A percentile compares a stretch with the other conserved stretches of the same genome.
Evolutionary conservation across 2,329 filamentous ascomycete species (phyloP).

Genomic region (Emydomyces testavorans): DNA sequence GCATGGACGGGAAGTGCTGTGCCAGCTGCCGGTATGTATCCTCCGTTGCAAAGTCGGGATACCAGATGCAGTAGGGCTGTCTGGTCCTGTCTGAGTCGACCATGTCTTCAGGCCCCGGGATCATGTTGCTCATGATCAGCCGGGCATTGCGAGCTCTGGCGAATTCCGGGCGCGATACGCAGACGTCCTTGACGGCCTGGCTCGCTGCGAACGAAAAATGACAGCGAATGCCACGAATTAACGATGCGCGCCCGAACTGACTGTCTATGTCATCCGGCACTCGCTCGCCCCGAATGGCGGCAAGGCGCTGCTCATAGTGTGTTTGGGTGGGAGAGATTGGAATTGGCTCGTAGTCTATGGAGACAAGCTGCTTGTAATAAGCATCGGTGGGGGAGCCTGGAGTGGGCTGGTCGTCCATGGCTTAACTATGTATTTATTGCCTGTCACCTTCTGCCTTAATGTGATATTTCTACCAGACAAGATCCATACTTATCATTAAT

Average conservation of each 20-base stretch:
- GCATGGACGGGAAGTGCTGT: constrained; percentile 24
- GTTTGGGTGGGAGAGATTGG: too few species aligned
- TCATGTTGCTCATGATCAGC: constrained; percentile 4
- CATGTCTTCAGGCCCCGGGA: constrained; percentile 2
- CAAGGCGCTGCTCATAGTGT: neutral
- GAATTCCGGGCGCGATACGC: neutral
- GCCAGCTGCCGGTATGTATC: constrained; percentile 30
- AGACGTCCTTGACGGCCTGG: neutral
- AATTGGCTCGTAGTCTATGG: too few species aligned
- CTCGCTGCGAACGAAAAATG: constrained; percentile 3
- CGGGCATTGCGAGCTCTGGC: constrained; percentile 3
- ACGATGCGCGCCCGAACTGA: neutral
- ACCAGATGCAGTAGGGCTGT: constrained; percentile 36
- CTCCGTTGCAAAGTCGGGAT: constrained; percentile 30
- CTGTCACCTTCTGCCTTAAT: too few species aligned
- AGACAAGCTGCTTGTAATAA: too few species aligned
- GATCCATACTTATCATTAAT: too few species aligned
- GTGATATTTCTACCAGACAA: too few species aligned
- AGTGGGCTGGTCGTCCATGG: too few species aligned
- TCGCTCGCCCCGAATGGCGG: neutral
- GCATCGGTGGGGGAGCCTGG: too few species aligned
- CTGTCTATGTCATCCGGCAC: neutral
- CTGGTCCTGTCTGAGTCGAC: neutral
- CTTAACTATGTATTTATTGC: too few species aligned
- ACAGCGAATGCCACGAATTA: constrained; percentile 6